Evolutionary conservation across 2,329 filamentous ascomycete species (phyloP), one percentile per base, ranked within the genome.

Genomic region (Alternaria gaisen): DNA sequence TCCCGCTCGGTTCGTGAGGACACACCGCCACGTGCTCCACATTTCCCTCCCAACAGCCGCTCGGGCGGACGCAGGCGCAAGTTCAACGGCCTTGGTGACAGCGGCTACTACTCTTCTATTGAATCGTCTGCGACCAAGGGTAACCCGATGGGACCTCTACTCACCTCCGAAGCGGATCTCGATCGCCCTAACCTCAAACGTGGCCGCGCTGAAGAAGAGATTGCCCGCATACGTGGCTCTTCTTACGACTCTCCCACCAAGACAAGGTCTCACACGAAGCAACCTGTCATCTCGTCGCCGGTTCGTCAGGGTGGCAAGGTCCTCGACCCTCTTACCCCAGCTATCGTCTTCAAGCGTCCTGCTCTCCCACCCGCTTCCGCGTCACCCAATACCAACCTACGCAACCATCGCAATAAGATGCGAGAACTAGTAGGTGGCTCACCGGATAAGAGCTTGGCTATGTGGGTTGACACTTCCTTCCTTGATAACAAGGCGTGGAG

Each of bases 21-120:
- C 64, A 96, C 94, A 7, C 92, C 94, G 18, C 92, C 93, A 32
- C 89, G 91, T 24, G 84, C 86, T 51, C 85, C 85, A 40, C 85
- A 86, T 58, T 84, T 87, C 47, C 82, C 85, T 38, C 81, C 85
- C 40, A 89, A 89, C 20, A 91, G 91, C n/a, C 85, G 85, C 43
- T 84, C 81, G 32, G 88, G 88, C 53, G 87, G 88, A 40, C 89
- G 90, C 67, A 92, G 92, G 80, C 90, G 91, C 67, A 94, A 93
- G 77, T 88, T 91, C 71, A 87, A 87, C 30, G 90, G 91, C 12
- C 90, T 96, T 83, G 92, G 91, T 72, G 95, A 99, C 79, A 98
- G 94, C 76, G 95, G 95, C 41, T 99, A 98, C 79, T 97, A 97
- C 76, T 98, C 95, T 1, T 97, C 94, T 0, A 85, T 98, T 18